Evolutionary conservation across 2,329 filamentous ascomycete genomes (phyloP), one percentile per base, ranked within the genome.

Genomic region (Fusarium phyllophilum): DNA sequence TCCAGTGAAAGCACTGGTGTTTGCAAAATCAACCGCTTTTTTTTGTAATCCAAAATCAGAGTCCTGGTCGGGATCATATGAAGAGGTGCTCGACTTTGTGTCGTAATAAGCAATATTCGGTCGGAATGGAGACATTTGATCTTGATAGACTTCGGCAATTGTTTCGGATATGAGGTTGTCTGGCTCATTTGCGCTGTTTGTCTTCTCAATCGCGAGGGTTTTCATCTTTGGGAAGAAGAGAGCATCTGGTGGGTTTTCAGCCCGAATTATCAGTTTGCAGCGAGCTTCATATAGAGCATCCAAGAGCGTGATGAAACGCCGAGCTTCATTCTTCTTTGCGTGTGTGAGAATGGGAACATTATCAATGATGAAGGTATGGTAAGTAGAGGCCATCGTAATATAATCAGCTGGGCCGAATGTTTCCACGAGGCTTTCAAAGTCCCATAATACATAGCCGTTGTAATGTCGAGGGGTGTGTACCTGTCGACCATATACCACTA

Each of bases 251-350:
- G 89, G 89, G 5, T 88, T 89, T 45, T 86, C 87, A 5, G 93
- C 93, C 26, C 89, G 86, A 59, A 96, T 86, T 48, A 94, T 82
- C 15, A 96, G 87, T 75, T 94, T 94, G 81, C 93, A 95, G 13
- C 91, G 88, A n/a, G 92, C 91, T 83, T 96, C 93, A 81, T 96
- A 96, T 2, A 94, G 85, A 1, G 93, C 93, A 78, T 96, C 93
- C 3, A 96, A 87, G 3, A 96, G 86, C 0, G 92, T 95, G 78
- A 96, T 96, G 79, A 96, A 91, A 17, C 94, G 88, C 9, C 93
- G 86, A 2, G 94, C 94, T 83, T 96, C 93, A 79, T 95, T 96
- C 82, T 95, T 96, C 80, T 91, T 90, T 3, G 89, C 82, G 5
- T 91, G 81, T 0, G 89, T 91, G 18, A 96, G 84, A 22, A 92